Base-by-base conservation (phyloP, 345 rosid genomes). In the Abelmoschus esculentus region DNA sequence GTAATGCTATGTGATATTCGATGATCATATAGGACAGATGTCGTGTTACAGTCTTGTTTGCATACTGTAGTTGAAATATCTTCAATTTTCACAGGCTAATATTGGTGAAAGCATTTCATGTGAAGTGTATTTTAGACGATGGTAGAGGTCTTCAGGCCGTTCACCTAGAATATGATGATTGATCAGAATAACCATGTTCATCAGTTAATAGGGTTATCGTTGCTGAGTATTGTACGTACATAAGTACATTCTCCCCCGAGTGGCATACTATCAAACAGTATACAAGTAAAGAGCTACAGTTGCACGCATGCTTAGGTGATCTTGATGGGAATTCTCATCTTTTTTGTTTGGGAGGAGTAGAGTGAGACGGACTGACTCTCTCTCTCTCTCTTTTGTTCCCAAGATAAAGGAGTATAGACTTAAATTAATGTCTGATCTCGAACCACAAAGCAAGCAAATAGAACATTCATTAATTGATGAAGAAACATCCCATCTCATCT, bases 401-500 rank as follows among this genome's bases (percentile, higher is more conserved):
- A 29, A 29, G 32, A 3, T 29, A 29, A 29, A 29, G 32, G 26
- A 22, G 0, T 22, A 22, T 22, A 22, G 26, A 22, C 26, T 22
- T 22, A 22, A 22, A 22, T 22, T 22, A 22, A 22, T 22, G 26
- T 22, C 26, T 62, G 67, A 40, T 40, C 47, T 66, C 15, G 38
- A 34, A 44, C 26, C 69, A 46, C 7, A 65, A 52, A 46, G 5
- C 12, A 65, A 7, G 17, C 55, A 66, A 46, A 66, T 3, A 28
- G 56, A 66, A 47, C 55, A 46, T 46, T 65, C 55, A 66, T 66
- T 66, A 66, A 44, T 46, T 22, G 68, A 5, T 32, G 36, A 26
- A 66, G 22, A 46, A 46, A 66, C 34, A 65, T 38, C 62, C 62
- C 29, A 63, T 65, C 67, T 26, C 50, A 18, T 38, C 47, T 61